These are phyloP conservation scores for Pseudocercospora cruenta DNA, from an alignment of 2,329 filamentous ascomycete species.

Conservation along the genomic window DNA sequence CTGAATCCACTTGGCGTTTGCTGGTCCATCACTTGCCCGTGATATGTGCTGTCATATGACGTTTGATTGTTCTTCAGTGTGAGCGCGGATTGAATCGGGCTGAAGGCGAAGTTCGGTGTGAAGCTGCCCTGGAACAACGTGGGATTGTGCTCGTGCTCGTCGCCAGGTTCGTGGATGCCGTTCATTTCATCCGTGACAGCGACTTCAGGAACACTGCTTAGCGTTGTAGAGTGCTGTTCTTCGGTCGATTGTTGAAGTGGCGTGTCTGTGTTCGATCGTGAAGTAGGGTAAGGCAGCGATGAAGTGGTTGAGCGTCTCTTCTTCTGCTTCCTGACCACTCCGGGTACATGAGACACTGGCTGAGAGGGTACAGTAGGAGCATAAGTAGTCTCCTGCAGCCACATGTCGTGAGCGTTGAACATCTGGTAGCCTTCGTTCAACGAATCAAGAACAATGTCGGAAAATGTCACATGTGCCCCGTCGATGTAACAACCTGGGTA, in stretches of 20 bases:
- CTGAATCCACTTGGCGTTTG: conserved; percentile 51
- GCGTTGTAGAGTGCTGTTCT: conserved; percentile 13
- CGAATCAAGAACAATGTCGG: conserved; percentile 57
- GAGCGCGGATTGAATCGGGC: conserved; percentile 29
- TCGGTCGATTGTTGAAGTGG: conserved; percentile 9
- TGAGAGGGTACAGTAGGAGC: conserved; percentile 18
- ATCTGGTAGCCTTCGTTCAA: conserved; percentile 9
- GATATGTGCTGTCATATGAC: conserved; percentile 29
- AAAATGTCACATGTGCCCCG: conserved; percentile 71
- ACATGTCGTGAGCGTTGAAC: conserved; percentile 10
- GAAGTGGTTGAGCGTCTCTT: conserved; percentile 32
- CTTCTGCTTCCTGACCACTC: conserved; percentile 22
- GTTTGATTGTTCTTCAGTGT: conserved; percentile 3
- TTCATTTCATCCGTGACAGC: conserved; percentile 13
- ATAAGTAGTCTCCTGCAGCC: conserved; percentile 7
- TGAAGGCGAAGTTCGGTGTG: conserved; percentile 46
- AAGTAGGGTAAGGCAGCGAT: conserved; percentile 30
- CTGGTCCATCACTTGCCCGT: conserved; percentile 39
- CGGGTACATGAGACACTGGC: neutral
- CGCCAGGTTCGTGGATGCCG: conserved; percentile 5
- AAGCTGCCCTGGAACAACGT: conserved; percentile 41
- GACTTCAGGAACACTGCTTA: conserved; percentile 1
- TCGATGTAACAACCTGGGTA: conserved; percentile 75
- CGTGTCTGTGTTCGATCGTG: neutral
- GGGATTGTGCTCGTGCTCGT: conserved; percentile 23